phyloP scores from a whole-genome alignment of 2,329 filamentous ascomycete genomes.

The Septoria petroselini region DNA sequence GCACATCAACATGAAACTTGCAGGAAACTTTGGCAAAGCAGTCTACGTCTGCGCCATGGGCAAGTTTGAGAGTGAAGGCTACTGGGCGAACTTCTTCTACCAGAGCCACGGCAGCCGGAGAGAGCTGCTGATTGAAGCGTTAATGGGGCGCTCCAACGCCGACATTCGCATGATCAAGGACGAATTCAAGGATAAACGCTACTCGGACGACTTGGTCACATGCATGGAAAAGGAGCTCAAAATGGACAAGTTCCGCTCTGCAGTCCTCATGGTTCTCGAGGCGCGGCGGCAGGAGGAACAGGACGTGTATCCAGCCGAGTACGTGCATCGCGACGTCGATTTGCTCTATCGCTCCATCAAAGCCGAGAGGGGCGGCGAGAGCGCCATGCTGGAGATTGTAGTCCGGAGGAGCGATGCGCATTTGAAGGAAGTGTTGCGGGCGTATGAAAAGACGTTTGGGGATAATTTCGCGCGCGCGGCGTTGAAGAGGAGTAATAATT shows the following conservation, averaged over 20 bases:
- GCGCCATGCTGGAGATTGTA: slow-evolving; percentile 80
- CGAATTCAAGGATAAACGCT: slow-evolving; percentile 87
- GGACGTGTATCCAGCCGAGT: slow-evolving; percentile 59
- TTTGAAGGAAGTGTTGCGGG: slow-evolving; percentile 71
- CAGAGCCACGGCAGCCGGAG: slow-evolving; percentile 79
- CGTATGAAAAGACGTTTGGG: slow-evolving; percentile 70
- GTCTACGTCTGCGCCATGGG: slow-evolving; percentile 88
- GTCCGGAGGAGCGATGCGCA: slow-evolving; percentile 77
- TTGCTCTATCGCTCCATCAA: slow-evolving; percentile 67
- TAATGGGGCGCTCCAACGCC: slow-evolving; percentile 86
- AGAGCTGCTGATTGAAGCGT: slow-evolving; percentile 85
- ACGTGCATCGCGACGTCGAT: slow-evolving; percentile 62
- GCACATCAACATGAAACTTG: slow-evolving; percentile 78
- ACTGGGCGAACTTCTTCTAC: slow-evolving; percentile 99
- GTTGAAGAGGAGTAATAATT: slow-evolving; percentile 81
- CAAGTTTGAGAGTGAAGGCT: slow-evolving; percentile 86
- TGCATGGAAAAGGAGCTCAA: slow-evolving; percentile 93
- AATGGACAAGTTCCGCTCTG: slow-evolving; percentile 92
- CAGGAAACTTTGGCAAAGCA: slow-evolving; percentile 79
- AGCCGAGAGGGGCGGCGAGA: slow-evolving; percentile 76
- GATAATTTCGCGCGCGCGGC: slow-evolving; percentile 86
- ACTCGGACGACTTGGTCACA: slow-evolving; percentile 71
- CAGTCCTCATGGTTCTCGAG: slow-evolving; percentile 78
- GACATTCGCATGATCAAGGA: slow-evolving; percentile 86
- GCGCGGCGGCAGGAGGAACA: slow-evolving; percentile 79